Evolutionary conservation across 2,329 filamentous ascomycete genomes (phyloP), one percentile per base, ranked within the genome.

Genomic region (Phaeosphaeria sp.): DNA sequence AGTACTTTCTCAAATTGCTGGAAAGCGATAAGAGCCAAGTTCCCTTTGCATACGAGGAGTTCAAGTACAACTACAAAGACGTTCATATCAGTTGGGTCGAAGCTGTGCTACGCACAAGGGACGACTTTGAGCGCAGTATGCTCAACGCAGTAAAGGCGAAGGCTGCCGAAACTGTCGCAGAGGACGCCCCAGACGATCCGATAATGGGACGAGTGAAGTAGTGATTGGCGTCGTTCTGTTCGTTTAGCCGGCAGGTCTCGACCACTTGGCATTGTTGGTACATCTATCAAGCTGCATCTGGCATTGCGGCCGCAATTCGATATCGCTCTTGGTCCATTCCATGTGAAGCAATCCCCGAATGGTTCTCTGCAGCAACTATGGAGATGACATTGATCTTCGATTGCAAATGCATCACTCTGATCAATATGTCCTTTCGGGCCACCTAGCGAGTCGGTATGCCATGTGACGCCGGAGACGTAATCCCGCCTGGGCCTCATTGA

Each of bases 41-140:
- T 0, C 87, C 92, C 17, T 87, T 90, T 51, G 88, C 91, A 1
- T 98, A 96, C 72, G 90, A 90, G 67, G 81, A 82, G 5, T 94
- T 99, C 81, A 98, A 97, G 83, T 81, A 79, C 41, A 84, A 87
- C 46, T 97, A 97, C 77, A 97, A 94, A 91, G 95, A 99, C 78
- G 82, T 98, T 74, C 92, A 96, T 77, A 89, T 98, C 58, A 90
- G 89, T 46, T 99, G 95, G 95, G 93, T 99, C 7, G 96, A 99
- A 82, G 90, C 91, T 6, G 94, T 97, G 48, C 75, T 99, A 63
- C 85, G 93, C 65, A 84, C 88, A 1, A 84, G 96, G 66, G 95
- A 99, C 77, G 95, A 99, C 80, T 98, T 96, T 79, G 95, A 98
- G 77, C 84, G 94, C 66, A 85, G 87, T 59, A 92, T 98, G 91